Evolutionary conservation across 768 basidiomycete genomes (phyloP).

Genomic region (Phlebiopsis gigantea): DNA sequence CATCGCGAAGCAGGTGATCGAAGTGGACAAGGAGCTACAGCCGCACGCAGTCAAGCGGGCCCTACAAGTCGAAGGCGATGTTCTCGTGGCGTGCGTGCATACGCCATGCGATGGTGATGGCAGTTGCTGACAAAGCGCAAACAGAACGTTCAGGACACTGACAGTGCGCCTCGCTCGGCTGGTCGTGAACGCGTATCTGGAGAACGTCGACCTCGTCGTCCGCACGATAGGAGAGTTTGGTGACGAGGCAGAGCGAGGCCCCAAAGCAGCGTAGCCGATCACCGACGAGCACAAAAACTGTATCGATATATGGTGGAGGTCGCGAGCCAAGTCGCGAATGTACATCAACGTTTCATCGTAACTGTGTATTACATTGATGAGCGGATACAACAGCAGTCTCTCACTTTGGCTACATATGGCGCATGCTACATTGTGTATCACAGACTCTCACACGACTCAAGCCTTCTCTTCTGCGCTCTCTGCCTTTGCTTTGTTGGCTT

Average conservation of each 20-base stretch:
- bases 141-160: constrained; percentile 67
- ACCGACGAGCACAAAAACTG: constrained; percentile 6
- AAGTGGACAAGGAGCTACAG: constrained; percentile 84
- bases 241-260: constrained; percentile 45
- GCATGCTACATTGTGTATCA: constrained; percentile 1
- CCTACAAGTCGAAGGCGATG: constrained; percentile 60
- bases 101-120: neutral
- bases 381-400: neutral
- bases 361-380: too few relatives aligned
- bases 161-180: constrained; percentile 85
- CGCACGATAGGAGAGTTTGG: constrained; percentile 81
- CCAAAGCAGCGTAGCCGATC: constrained; percentile 13
- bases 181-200: constrained; percentile 80
- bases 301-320: constrained; percentile 1
- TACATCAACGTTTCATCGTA: constrained; percentile 8
- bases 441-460: constrained; percentile 10
- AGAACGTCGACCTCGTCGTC: constrained; percentile 82
- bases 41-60: constrained; percentile 71
- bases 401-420: neutral
- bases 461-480: constrained; percentile 44
- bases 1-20: constrained; percentile 79
- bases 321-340: neutral
- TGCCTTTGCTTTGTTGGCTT: constrained; percentile 51
- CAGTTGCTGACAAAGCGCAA: constrained; percentile 1
- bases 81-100: constrained; percentile 65